A percentile compares a stretch with the other conserved stretches of the same genome.
phyloP scores from a whole-genome alignment of 257 asterid genomes.

The Gentiana straminea region DNA sequence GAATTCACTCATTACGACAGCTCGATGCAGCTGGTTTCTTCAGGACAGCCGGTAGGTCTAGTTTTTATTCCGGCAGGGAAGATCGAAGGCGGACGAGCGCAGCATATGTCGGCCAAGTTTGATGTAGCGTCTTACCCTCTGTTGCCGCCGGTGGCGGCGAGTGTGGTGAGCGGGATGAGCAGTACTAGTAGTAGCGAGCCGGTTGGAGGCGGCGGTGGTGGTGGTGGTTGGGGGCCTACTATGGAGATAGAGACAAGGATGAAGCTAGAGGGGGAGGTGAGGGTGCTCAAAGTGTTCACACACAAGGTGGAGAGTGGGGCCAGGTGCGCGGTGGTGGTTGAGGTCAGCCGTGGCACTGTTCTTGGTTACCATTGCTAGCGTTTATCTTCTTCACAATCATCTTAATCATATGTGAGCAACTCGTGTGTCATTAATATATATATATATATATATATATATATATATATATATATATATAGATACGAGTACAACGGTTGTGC shows the following conservation, averaged over 20 bases:
- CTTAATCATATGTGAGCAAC: no score
- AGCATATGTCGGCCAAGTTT: constrained; percentile 85
- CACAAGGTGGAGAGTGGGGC: constrained; percentile 64
- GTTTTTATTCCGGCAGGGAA: constrained; percentile 88
- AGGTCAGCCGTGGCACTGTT: constrained; percentile 60
- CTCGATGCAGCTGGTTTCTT: constrained; percentile 77
- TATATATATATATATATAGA: no score
- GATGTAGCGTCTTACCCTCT: constrained; percentile 63
- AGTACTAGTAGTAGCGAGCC: constrained; percentile 9
- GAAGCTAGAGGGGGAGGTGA: constrained; percentile 80
- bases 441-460: no score
- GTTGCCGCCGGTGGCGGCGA: constrained; percentile 22
- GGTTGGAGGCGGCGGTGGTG: constrained; percentile 4
- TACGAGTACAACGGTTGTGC: no score
- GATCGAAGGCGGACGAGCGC: constrained; percentile 64
- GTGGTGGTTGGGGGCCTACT: constrained; percentile 33
- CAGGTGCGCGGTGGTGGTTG: constrained; percentile 62
- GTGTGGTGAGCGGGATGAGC: constrained; percentile 8
- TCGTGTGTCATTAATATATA: no score
- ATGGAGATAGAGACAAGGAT: constrained; percentile 85
- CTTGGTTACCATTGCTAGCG: constrained; percentile 70
- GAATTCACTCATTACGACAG: constrained; percentile 93
- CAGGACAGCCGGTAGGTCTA: constrained; percentile 73
- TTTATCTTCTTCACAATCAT: not conserved
- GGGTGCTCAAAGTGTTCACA: constrained; percentile 75